These are phyloP conservation scores for Thecaphora thlaspeos DNA, from an alignment of 1,284 basidiomycete species.

Conservation along the genomic window DNA sequence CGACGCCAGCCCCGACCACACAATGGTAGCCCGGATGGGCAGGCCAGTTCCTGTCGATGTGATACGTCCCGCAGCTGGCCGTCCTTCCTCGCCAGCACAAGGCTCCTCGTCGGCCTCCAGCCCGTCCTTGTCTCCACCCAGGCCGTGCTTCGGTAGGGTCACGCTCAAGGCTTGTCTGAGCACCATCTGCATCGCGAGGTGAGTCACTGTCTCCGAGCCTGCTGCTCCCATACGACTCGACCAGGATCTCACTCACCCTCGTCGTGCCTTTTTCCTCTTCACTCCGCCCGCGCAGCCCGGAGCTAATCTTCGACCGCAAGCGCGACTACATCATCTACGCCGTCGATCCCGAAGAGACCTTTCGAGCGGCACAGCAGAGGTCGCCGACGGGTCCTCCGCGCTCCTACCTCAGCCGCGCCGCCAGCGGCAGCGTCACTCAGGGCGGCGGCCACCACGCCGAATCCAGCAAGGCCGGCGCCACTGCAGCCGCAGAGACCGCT, in stretches of 20 bases:
- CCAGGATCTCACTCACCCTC: too few species aligned
- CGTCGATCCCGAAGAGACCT: constrained; percentile 53
- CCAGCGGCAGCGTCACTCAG: too few species aligned
- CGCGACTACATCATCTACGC: constrained; percentile 55
- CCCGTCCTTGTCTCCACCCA: too few species aligned
- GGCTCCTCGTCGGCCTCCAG: constrained; percentile 1
- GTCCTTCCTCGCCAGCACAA: neutral
- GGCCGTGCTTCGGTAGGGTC: constrained; percentile 39
- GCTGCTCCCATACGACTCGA: neutral
- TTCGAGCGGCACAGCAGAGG: constrained; percentile 27
- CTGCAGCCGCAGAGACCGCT: constrained; percentile 2
- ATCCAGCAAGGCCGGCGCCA: neutral
- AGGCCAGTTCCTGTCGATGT: constrained; percentile 38
- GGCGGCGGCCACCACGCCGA: neutral
- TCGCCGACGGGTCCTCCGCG: constrained; percentile 21
- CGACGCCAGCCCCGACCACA: constrained; percentile 46
- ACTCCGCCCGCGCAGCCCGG: constrained; percentile 32
- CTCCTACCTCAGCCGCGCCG: constrained; percentile 14
- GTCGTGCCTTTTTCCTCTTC: neutral
- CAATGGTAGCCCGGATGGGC: constrained; percentile 49
- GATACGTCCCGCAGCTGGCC: constrained; percentile 8
- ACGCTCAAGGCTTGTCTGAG: constrained; percentile 52
- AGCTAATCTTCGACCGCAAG: constrained; percentile 47
- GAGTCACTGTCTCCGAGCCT: neutral
- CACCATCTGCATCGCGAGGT: constrained; percentile 50